phyloP scores from a whole-genome alignment of 805 yeast genomes.

The Saccharomycopsis schoenii region DNA sequence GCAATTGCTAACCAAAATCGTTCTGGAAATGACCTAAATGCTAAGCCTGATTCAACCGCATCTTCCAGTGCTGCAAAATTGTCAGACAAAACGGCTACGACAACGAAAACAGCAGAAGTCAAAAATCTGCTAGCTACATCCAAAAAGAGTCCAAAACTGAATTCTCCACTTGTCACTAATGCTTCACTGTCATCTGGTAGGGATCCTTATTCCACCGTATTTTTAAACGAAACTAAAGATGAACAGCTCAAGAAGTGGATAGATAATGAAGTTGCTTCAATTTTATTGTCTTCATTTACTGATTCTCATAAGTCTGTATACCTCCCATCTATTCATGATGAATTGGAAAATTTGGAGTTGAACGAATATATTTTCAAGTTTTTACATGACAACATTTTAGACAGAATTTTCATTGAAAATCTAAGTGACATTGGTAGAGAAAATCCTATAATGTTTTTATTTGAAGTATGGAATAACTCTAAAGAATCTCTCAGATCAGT shows the following conservation, averaged over 20 bases:
- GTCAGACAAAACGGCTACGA: background rate
- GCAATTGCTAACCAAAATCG: background rate
- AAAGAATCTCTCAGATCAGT: constrained; percentile 15
- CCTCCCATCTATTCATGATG: constrained; percentile 1
- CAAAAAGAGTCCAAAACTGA: background rate
- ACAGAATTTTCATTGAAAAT: constrained; percentile 44
- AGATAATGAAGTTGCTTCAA: background rate
- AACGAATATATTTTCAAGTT: constrained; percentile 1
- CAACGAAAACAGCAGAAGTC: background rate
- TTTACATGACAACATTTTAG: constrained; percentile 26
- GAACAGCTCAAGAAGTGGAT: constrained; percentile 8
- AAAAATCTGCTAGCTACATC: background rate
- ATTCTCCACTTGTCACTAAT: background rate
- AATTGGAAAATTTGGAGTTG: background rate
- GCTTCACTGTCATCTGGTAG: background rate
- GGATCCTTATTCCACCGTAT: background rate
- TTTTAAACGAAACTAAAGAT: background rate
- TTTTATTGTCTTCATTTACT: constrained; percentile 5
- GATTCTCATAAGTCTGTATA: background rate
- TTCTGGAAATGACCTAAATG: background rate
- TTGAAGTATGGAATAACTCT: constrained; percentile 34
- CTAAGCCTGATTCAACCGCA: background rate
- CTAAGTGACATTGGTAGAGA: constrained; percentile 44
- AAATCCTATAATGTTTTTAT: constrained; percentile 40
- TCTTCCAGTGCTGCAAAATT: background rate